These are phyloP conservation scores for Chrysanthemum lavandulifolium DNA, from an alignment of 129 eudicot species.

Conservation along the genomic window DNA sequence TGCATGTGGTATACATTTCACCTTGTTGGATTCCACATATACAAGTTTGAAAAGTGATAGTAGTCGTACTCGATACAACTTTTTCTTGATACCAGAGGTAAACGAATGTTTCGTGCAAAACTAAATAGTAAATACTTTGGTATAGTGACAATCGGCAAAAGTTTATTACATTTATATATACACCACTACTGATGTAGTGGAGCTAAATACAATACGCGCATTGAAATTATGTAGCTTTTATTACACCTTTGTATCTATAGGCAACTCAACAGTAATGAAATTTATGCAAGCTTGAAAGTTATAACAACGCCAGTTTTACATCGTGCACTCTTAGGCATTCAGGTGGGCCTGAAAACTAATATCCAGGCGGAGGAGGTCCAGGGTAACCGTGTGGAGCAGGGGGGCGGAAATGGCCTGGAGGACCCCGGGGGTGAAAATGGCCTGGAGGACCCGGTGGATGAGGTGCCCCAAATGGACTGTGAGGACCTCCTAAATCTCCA, in stretches of 20 bases:
- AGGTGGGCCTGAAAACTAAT: slow-evolving; percentile 13
- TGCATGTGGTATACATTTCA: background rate
- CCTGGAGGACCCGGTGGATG: slow-evolving; percentile 15
- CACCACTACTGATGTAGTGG: background rate
- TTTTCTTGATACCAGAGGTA: background rate
- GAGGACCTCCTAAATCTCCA: slow-evolving; percentile 20
- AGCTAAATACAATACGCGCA: background rate
- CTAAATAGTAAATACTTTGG: too few species aligned
- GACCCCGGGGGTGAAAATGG: slow-evolving; percentile 6
- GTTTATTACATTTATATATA: background rate
- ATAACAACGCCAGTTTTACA: background rate
- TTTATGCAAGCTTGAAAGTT: background rate
- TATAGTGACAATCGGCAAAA: too few species aligned
- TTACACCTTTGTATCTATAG: slow-evolving; percentile 16
- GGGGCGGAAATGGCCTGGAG: slow-evolving; percentile 4
- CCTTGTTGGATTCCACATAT: background rate
- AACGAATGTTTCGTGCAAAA: too few species aligned
- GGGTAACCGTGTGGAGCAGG: background rate
- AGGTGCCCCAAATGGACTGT: background rate
- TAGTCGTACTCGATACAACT: background rate
- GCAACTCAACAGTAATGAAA: background rate
- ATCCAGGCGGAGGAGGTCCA: background rate
- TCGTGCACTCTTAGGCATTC: slow-evolving; percentile 18
- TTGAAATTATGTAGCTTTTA: slow-evolving; percentile 14
- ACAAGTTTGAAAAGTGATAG: background rate